A percentile compares a stretch with the other conserved stretches of the same genome.
Conservation (phyloP, 1,284 basidiomycete genomes). For the Cutaneotrichosporon sp. region DNA sequence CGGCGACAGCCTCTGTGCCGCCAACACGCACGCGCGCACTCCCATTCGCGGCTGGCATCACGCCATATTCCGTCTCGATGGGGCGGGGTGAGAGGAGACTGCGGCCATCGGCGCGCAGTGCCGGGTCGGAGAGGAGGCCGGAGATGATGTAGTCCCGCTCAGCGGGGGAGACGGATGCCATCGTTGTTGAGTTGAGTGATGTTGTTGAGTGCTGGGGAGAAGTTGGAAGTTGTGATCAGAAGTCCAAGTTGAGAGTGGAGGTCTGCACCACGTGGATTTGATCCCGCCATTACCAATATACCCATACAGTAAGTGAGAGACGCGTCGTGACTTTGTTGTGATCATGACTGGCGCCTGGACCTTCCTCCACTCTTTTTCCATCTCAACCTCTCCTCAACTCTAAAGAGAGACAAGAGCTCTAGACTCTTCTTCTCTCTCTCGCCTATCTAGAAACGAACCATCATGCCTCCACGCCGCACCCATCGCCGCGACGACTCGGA, state of each 20-base stretch:
- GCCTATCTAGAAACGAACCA: not conserved
- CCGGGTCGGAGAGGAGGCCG: constrained; percentile 39
- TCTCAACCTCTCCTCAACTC: not conserved
- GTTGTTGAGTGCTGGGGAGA: not conserved
- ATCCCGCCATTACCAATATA: not conserved
- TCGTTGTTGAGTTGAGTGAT: constrained; percentile 10
- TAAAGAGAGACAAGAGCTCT: not conserved
- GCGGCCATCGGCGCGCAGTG: constrained; percentile 45
- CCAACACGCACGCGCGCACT: constrained; percentile 42
- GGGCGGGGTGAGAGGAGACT: constrained; percentile 37
- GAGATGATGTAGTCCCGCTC: constrained; percentile 50
- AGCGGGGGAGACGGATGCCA: constrained; percentile 44
- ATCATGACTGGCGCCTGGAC: not conserved
- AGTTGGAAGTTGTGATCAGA: not conserved
- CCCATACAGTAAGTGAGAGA: not conserved
- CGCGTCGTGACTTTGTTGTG: constrained; percentile 9
- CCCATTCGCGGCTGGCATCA: constrained; percentile 51
- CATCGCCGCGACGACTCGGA: not conserved
- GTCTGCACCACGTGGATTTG: constrained; percentile 10
- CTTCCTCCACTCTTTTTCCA: not conserved
- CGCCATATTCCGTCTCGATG: constrained; percentile 44
- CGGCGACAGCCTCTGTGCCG: constrained; percentile 50
- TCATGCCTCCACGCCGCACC: constrained; percentile 7
- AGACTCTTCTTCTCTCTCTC: not conserved
- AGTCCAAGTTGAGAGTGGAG: not conserved